These are phyloP conservation scores for Lasiodiplodia sp. DNA, from an alignment of 2,329 filamentous ascomycete genomes.

Conservation along the genomic window DNA sequence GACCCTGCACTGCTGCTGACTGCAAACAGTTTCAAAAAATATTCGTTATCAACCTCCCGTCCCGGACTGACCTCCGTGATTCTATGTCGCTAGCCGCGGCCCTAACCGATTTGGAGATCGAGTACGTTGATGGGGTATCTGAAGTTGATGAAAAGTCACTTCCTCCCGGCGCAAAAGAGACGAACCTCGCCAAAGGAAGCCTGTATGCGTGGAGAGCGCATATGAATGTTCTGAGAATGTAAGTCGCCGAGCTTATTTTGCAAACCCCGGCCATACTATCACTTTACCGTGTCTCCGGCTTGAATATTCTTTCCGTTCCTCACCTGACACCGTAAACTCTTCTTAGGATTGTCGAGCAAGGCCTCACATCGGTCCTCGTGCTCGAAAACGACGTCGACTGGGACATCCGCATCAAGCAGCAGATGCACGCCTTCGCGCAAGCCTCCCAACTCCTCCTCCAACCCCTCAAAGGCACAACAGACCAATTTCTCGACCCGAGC, in stretches of 20 bases:
- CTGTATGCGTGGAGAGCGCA: slow-evolving; percentile 23
- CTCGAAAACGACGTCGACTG: slow-evolving; percentile 37
- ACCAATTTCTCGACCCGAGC: slow-evolving; percentile 32
- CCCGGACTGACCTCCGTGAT: slow-evolving; percentile 60
- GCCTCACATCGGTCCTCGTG: slow-evolving; percentile 33
- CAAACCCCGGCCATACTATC: background rate
- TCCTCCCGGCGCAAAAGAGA: slow-evolving; percentile 42
- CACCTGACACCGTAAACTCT: background rate
- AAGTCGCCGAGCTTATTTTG: background rate
- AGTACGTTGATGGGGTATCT: slow-evolving; percentile 57
- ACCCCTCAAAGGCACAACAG: slow-evolving; percentile 12
- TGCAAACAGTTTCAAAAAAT: slow-evolving; percentile 58
- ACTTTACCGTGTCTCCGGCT: background rate
- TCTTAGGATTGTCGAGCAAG: slow-evolving; percentile 25
- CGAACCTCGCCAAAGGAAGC: slow-evolving; percentile 18
- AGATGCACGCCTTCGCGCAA: slow-evolving; percentile 34
- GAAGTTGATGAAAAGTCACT: slow-evolving; percentile 44
- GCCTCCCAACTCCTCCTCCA: slow-evolving; percentile 29
- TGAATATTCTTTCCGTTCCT: background rate
- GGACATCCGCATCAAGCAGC: slow-evolving; percentile 35
- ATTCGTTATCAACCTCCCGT: slow-evolving; percentile 60
- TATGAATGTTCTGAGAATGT: slow-evolving; percentile 21
- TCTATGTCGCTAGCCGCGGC: slow-evolving; percentile 57
- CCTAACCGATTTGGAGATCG: slow-evolving; percentile 54
- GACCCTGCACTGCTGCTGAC: background rate